Percentiles rank a stretch among this genome's conserved stretches.
Conservation (phyloP, 1,139 yeast species). For the Wickerhamomyces sp. region DNA sequence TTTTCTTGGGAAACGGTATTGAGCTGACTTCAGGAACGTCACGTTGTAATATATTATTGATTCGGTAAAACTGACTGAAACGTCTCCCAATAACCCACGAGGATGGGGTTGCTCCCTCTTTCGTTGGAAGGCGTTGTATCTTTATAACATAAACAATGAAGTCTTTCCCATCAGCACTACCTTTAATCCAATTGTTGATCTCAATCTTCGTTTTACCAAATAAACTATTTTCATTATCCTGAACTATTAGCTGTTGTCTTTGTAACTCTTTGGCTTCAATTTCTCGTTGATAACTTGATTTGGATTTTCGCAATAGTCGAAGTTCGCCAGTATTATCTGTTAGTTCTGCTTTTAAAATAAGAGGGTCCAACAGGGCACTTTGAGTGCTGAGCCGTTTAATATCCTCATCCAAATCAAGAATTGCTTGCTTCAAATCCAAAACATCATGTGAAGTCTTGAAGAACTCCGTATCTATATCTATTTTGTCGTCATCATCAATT, state of each 20-base stretch:
- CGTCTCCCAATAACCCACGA: slow-evolving; percentile 91
- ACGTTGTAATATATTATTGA: slow-evolving; percentile 60
- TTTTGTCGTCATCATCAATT: slow-evolving; percentile 13
- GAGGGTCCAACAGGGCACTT: slow-evolving; percentile 56
- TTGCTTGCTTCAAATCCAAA: slow-evolving; percentile 62
- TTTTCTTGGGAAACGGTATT: slow-evolving; percentile 49
- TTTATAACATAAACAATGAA: slow-evolving; percentile 72
- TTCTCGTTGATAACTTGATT: slow-evolving; percentile 62
- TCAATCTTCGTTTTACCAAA: slow-evolving; percentile 63
- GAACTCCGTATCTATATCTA: slow-evolving; percentile 18
- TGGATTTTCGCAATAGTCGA: slow-evolving; percentile 63
- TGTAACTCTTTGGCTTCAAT: slow-evolving; percentile 67
- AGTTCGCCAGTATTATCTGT: slow-evolving; percentile 71
- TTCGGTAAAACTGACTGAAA: slow-evolving; percentile 73
- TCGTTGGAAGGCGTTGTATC: slow-evolving; percentile 48
- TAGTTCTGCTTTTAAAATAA: slow-evolving; percentile 74
- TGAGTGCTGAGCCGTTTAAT: slow-evolving; percentile 64
- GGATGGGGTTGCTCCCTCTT: slow-evolving; percentile 41
- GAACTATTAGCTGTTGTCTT: slow-evolving; percentile 76
- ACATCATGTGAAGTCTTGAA: slow-evolving; percentile 17
- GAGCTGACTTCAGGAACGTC: slow-evolving; percentile 46
- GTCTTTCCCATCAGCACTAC: slow-evolving; percentile 51
- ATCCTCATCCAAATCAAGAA: slow-evolving; percentile 49
- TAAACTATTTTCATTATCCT: slow-evolving; percentile 75
- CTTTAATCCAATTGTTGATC: slow-evolving; percentile 64